These are phyloP conservation scores for Articulospora tetracladia DNA, from an alignment of 495 filamentous ascomycete species.

Conservation along the genomic window DNA sequence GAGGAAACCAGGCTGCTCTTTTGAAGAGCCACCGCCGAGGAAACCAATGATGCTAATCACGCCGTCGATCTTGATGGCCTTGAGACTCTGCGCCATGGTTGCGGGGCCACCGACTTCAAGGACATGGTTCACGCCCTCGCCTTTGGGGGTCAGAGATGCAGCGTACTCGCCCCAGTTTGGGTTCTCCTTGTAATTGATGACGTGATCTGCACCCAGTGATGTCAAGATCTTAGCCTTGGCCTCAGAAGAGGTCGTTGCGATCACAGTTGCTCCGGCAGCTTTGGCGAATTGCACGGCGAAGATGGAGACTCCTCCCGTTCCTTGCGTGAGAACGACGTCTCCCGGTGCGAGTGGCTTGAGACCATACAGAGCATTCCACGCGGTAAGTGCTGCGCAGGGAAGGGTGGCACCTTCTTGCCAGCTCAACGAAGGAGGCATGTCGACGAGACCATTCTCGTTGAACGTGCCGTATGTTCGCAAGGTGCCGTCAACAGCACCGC, in stretches of 20 bases:
- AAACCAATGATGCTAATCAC: slow-evolving; percentile 69
- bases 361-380: slow-evolving; percentile 81
- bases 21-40: slow-evolving; percentile 42
- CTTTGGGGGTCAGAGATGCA: slow-evolving; percentile 55
- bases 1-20: slow-evolving; percentile 46
- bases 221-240: slow-evolving; percentile 64
- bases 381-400: slow-evolving; percentile 69
- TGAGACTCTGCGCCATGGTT: slow-evolving; percentile 59
- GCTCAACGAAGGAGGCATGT: slow-evolving; percentile 57
- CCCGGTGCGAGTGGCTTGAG: slow-evolving; percentile 62
- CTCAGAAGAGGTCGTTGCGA: slow-evolving; percentile 71
- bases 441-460: slow-evolving; percentile 65
- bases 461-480: slow-evolving; percentile 70
- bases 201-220: slow-evolving; percentile 70
- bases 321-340: slow-evolving; percentile 70
- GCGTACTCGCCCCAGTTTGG: slow-evolving; percentile 75
- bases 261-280: slow-evolving; percentile 74
- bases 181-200: slow-evolving; percentile 73
- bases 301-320: slow-evolving; percentile 77
- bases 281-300: slow-evolving; percentile 84
- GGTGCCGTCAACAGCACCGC: slow-evolving; percentile 67
- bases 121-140: slow-evolving; percentile 64
- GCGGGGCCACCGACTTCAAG: slow-evolving; percentile 66
- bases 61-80: slow-evolving; percentile 64
- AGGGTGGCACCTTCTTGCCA: slow-evolving; percentile 64